Base-by-base conservation (phyloP, 495 filamentous ascomycete species). In the Daldinia loculata region DNA sequence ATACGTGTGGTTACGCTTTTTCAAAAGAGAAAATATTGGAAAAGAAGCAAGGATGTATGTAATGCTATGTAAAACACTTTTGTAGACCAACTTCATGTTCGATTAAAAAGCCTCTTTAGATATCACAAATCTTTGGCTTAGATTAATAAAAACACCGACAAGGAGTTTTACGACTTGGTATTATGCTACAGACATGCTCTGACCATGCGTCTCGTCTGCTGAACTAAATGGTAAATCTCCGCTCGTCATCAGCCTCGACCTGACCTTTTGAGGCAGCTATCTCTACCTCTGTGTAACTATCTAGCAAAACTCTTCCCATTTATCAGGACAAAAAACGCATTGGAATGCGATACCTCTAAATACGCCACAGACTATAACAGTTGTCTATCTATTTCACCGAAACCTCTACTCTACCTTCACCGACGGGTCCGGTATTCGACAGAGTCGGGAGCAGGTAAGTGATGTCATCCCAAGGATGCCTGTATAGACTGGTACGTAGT, bases 381-480 rank as follows among this genome's bases (percentile, higher is more conserved):
- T 36, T n/a, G n/a, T 60, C 24, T 51, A 68, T 68, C 63, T 77
- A 77, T 75, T 77, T 75, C 60, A 95, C 76, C 65, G 85, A 87
- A 71, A 98, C 94, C 86, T 98, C 94, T 56, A 98, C 93, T 84
- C 94, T 89, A 68, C 93, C 92, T 82, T 98, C 94, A 75, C 93
- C 94, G 36, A 91, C 89, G 22, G 87, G 87, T 61, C 87, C 87
- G 29, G 87, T 84, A 81, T 91, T 86, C 74, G 87, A 85, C 69
- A 97, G 85, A 81, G 85, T 91, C 72, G 94, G 94, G 59, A 98
- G 91, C 55, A 98, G 86, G 84, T 98, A 98, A 67, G 94, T 98
- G 80, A 98, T 98, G 80, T 96, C 93, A 80, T 97, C 94, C 94
- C 93, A 97, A 78, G 94, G 94, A 88, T 97, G 95, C 80, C 95